These are phyloP conservation scores for Xylaria sp. DNA, from an alignment of 2,329 filamentous ascomycete species.

Conservation along the genomic window DNA sequence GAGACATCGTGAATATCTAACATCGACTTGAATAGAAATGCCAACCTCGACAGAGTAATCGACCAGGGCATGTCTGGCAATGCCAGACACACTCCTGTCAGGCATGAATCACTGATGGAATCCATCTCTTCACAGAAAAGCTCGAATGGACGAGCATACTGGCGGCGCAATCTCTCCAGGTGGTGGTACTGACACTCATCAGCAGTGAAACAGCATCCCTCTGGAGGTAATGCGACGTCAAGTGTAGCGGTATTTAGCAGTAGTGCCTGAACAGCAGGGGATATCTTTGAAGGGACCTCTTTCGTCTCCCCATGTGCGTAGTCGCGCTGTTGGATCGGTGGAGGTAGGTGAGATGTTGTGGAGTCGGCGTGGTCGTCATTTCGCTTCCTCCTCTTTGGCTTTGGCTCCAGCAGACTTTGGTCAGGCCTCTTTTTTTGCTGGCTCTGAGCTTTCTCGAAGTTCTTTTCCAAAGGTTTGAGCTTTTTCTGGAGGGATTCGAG, in stretches of 20 bases:
- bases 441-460: constrained; percentile 10
- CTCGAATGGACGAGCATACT: constrained; percentile 21
- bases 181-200: constrained; percentile 27
- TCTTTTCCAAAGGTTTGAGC: constrained; percentile 16
- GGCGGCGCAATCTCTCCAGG: constrained; percentile 13
- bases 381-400: constrained; percentile 9
- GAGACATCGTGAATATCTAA: background rate
- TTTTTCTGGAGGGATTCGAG: constrained; percentile 10
- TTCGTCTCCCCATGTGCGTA: background rate
- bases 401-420: background rate
- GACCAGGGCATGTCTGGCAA: constrained; percentile 33
- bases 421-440: background rate
- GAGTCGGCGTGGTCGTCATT: constrained; percentile 4
- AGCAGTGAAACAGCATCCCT: constrained; percentile 13
- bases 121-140: constrained; percentile 32
- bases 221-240: constrained; percentile 1
- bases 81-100: constrained; percentile 29
- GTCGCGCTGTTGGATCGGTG: background rate
- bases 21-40: constrained; percentile 20
- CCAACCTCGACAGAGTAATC: constrained; percentile 28
- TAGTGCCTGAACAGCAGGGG: background rate
- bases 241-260: constrained; percentile 22
- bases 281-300: background rate
- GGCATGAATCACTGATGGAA: constrained; percentile 20
- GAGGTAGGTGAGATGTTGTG: background rate